Evolutionary conservation across 768 basidiomycete species (phyloP), one percentile per base, ranked within the genome.

Genomic region (Pleurotus salmoneostramineus): DNA sequence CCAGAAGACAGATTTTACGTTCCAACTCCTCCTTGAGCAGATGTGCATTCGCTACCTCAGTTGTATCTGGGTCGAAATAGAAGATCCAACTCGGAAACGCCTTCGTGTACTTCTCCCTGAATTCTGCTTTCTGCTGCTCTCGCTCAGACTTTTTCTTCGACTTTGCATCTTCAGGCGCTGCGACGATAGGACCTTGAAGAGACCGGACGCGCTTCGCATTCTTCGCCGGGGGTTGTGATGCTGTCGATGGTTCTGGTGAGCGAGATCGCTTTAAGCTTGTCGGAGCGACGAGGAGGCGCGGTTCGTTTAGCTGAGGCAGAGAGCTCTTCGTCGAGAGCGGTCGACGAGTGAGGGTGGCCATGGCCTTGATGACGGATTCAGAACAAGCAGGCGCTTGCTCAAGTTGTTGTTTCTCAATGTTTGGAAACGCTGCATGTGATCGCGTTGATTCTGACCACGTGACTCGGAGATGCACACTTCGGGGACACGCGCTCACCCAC

Each of bases 1-100:
- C 90, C 61, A 97, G 81, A 43, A 81, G 79, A 36, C 71, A 64
- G 35, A 96, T 84, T 62, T 82, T 79, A 40, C 76, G 68, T 60
- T 78, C 82, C 37, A 93, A 72, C 27, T 62, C 65, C 37, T 79
- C 73, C 15, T 73, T 71, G 50, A 76, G 72, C 33, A 74, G 59
- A 10, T 43, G 37, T 27, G 60, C 62, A 48, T 60, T 59, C 6
- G 69, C 74, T 43, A 72, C 64, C 63, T 83, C 80, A 59, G 85
- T 70, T 58, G 71, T 74, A 49, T 83, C 72, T 36, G 73, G 67
- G 67, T 97, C 94, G 67, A 98, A 89, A 71, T 93, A 89, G 71
- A 98, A 96, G 14, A 78, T 82, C 77, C 88, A 93, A 27, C 71
- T 74, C 2, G 93, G 93, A 73, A 98, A 97, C 17, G 90, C 91